phyloP scores from a whole-genome alignment of 805 yeast species.

The Hemisphaericaspora nanyangensis region DNA sequence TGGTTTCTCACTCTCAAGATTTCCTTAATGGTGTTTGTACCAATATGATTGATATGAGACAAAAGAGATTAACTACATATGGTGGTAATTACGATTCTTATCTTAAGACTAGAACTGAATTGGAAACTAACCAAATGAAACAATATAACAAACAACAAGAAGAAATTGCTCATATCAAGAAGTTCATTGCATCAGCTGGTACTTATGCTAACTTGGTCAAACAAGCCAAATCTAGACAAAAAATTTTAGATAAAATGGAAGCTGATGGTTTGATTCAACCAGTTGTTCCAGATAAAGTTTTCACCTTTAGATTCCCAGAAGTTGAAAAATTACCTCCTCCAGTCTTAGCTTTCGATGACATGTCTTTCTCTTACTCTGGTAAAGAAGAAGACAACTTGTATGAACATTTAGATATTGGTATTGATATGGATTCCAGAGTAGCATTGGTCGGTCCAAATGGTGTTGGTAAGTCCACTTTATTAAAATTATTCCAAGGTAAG shows the following conservation, averaged over 20 bases:
- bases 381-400: constrained; percentile 81
- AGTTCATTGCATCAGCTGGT: constrained; percentile 99
- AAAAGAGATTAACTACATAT: constrained; percentile 65
- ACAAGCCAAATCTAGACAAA: constrained; percentile 99
- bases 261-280: constrained; percentile 96
- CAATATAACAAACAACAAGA: constrained; percentile 97
- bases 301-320: constrained; percentile 89
- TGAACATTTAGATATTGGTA: constrained; percentile 91
- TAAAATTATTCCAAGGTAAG: constrained; percentile 95
- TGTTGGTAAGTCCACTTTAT: constrained; percentile 95
- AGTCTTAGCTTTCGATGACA: constrained; percentile 93
- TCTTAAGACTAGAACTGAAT: constrained; percentile 88
- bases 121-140: constrained; percentile 97
- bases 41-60: constrained; percentile 97
- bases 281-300: constrained; percentile 89
- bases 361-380: constrained; percentile 87
- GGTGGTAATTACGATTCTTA: constrained; percentile 99
- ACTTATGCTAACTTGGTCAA: constrained; percentile 97
- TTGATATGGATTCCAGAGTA: constrained; percentile 98
- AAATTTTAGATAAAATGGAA: constrained; percentile 99
- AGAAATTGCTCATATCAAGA: constrained; percentile 96
- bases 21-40: constrained; percentile 98
- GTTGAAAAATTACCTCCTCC: constrained; percentile 99
- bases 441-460: constrained; percentile 99
- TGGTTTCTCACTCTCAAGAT: constrained; percentile 98